These are phyloP conservation scores for Lippia alba DNA, from an alignment of 305 asterid genomes.

Conservation along the genomic window DNA sequence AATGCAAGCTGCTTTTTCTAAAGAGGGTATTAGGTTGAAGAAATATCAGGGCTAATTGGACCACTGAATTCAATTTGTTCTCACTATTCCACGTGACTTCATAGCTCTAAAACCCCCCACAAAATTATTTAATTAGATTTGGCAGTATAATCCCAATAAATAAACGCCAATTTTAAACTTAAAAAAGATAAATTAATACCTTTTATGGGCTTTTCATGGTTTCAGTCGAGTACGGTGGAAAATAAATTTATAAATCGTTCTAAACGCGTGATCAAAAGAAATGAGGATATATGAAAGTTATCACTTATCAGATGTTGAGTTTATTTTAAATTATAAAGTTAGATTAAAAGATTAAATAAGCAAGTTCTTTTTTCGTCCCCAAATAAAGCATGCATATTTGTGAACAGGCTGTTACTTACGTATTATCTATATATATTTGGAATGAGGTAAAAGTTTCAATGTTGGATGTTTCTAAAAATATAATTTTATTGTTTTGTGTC, in stretches of 20 bases:
- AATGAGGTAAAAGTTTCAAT: no score
- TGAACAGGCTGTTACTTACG: constrained; percentile 25
- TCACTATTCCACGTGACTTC: constrained; percentile 38
- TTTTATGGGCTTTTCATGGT: no score
- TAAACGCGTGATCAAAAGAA: background rate
- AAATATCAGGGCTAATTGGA: constrained; percentile 24
- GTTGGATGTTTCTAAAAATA: no score
- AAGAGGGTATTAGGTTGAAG: constrained; percentile 28
- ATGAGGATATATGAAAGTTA: background rate
- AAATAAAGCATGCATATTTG: constrained; percentile 6
- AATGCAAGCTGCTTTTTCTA: constrained; percentile 30
- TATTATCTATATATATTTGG: no score
- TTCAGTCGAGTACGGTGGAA: background rate
- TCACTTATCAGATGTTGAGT: no score
- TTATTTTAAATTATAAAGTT: no score
- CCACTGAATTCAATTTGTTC: background rate
- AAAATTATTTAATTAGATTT: background rate
- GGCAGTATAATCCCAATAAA: background rate
- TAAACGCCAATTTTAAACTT: background rate
- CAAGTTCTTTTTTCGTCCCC: background rate
- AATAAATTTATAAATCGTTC: background rate
- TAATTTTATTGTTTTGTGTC: no score
- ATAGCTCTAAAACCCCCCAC: constrained; percentile 2
- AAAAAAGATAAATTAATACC: background rate
- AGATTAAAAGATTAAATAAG: background rate